Conservation (phyloP, 345 rosid species). For the Pugionium dolabratum region DNA sequence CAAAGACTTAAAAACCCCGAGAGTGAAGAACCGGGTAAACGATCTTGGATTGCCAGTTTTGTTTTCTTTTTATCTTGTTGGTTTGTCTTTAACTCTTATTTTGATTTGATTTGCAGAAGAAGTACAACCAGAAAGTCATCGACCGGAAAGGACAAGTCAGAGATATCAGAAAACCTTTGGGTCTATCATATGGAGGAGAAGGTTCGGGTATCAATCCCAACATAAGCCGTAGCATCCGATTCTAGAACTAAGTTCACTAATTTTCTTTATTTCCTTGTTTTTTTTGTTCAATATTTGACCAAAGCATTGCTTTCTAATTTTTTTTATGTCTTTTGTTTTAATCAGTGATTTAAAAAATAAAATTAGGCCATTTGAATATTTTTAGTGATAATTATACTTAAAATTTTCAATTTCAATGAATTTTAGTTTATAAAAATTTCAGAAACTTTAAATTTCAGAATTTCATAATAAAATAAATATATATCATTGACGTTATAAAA, state of each 20-base stretch:
- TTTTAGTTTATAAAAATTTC: no score
- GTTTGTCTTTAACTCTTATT: not conserved
- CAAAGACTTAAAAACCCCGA: conserved; percentile 67
- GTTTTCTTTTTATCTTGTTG: not conserved
- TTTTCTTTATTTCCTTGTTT: no score
- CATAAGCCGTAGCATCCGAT: conserved; percentile 64
- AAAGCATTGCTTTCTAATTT: no score
- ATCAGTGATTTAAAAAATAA: no score
- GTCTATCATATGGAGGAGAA: conserved; percentile 66
- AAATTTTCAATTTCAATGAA: no score
- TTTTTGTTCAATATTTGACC: no score
- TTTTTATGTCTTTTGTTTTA: no score
- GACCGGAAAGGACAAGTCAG: conserved; percentile 64
- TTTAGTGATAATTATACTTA: no score
- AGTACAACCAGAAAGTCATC: conserved; percentile 48
- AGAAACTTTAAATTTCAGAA: no score
- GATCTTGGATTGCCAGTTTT: not conserved
- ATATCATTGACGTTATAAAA: no score
- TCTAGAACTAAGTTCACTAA: conserved; percentile 40
- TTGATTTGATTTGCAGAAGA: conserved; percentile 44
- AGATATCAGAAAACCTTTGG: conserved; percentile 51
- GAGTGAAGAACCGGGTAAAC: conserved; percentile 76
- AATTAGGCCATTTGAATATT: no score
- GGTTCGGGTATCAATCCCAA: conserved; percentile 60
- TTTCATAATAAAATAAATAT: no score